Percentiles rank a stretch among this genome's conserved stretches.
Evolutionary conservation across 352 stramenopile species (phyloP).

Genomic region (Pythium sukuiense): DNA sequence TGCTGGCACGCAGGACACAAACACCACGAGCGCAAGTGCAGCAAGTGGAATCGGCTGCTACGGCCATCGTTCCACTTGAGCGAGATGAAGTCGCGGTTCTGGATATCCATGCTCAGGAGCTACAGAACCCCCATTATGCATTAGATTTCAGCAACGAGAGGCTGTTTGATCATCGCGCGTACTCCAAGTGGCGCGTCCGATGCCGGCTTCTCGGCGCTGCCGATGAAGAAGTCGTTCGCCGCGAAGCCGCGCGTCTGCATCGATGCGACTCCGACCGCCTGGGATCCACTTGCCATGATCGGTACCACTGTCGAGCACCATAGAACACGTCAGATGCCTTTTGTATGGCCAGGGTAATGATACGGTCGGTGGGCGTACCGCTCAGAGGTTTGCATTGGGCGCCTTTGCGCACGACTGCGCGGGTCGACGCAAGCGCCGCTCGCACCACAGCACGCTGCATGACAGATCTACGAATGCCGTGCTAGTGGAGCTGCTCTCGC

Average conservation of each 20-base stretch:
- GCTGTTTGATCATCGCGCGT: neutral
- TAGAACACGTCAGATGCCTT: neutral
- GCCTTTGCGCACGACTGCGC: neutral
- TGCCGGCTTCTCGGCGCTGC: slow-evolving; percentile 16
- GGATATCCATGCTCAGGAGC: slow-evolving; percentile 70
- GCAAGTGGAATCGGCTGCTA: slow-evolving; percentile 66
- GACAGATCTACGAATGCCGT: neutral
- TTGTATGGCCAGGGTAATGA: neutral
- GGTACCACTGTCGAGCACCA: neutral
- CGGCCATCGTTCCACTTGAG: slow-evolving; percentile 78
- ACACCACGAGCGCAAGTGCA: slow-evolving; percentile 82
- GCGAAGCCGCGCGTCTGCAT: slow-evolving; percentile 20
- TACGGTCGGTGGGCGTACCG: neutral
- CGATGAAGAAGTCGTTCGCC: slow-evolving; percentile 33
- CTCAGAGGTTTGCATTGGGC: neutral
- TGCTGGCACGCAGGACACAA: slow-evolving; percentile 69
- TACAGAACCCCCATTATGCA: slow-evolving; percentile 21
- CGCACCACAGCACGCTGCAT: slow-evolving; percentile 22
- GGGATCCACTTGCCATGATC: neutral
- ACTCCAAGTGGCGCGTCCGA: slow-evolving; percentile 22
- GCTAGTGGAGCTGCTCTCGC: neutral
- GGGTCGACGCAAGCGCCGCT: neutral
- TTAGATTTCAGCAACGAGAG: too few species aligned
- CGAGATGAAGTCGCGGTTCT: slow-evolving; percentile 69
- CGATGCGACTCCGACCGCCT: neutral